Conservation (phyloP, 2,329 filamentous ascomycete species). For the Talaromyces sp. region DNA sequence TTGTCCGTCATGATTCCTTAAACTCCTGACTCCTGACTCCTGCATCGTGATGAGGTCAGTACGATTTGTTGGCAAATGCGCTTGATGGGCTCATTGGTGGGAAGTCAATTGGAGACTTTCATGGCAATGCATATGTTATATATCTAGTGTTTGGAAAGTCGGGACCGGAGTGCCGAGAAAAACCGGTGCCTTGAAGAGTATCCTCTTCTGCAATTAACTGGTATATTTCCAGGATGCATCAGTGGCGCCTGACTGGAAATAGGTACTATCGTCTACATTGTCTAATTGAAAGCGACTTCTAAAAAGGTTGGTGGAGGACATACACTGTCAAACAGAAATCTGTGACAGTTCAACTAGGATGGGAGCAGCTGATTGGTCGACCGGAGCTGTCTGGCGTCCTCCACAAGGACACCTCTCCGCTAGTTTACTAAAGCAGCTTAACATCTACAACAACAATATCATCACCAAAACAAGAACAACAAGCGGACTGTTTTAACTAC, state of each 20-base stretch:
- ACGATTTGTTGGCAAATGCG: not conserved
- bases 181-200: not conserved
- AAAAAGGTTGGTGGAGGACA: not conserved
- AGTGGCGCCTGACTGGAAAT: not conserved
- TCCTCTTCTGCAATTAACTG: not conserved
- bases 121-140: too few species aligned
- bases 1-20: not conserved
- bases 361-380: slow-evolving; percentile 6
- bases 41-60: slow-evolving; percentile 1
- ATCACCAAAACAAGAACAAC: not conserved
- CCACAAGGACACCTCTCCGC: slow-evolving; percentile 15
- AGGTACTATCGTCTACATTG: not conserved
- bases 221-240: not conserved
- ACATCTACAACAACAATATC: not conserved
- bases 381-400: not conserved
- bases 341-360: not conserved
- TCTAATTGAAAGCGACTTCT: not conserved
- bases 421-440: not conserved
- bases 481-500: not conserved
- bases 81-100: not conserved
- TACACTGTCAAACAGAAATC: not conserved
- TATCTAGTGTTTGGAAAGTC: not conserved
- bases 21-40: slow-evolving; percentile 6
- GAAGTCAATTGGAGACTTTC: not conserved
- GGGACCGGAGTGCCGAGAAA: not conserved